A percentile compares a stretch with the other conserved stretches of the same genome.
Conservation (phyloP, 202 grass and related monocot species). For the Cymbopogon flexuosus region DNA sequence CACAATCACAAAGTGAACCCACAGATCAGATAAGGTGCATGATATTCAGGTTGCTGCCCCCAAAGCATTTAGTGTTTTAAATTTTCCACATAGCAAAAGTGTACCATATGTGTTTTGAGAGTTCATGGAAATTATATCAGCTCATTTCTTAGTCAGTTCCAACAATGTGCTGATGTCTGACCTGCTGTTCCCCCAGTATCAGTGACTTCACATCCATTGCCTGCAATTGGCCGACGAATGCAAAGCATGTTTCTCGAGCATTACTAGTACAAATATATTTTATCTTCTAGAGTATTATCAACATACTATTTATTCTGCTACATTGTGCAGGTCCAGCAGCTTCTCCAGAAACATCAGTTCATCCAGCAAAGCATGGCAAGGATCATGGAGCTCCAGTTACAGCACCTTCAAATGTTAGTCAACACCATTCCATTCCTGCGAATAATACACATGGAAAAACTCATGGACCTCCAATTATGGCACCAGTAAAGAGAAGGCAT, state of each 20-base stretch:
- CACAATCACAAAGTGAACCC: neutral
- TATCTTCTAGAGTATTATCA: slow-evolving; percentile 11
- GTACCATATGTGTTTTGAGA: slow-evolving; percentile 1
- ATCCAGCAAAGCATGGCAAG: slow-evolving; percentile 38
- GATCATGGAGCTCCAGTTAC: slow-evolving; percentile 33
- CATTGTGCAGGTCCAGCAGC: slow-evolving; percentile 35
- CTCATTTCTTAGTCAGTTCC: slow-evolving; percentile 9
- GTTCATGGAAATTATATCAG: slow-evolving; percentile 2
- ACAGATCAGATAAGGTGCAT: neutral
- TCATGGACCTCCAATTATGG: slow-evolving; percentile 29
- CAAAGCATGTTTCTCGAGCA: slow-evolving; percentile 23
- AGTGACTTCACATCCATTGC: slow-evolving; percentile 21
- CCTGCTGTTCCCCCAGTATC: slow-evolving; percentile 31
- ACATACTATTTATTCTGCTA: slow-evolving; percentile 17
- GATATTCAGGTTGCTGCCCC: neutral
- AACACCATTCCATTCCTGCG: slow-evolving; percentile 28
- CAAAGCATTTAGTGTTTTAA: slow-evolving; percentile 13
- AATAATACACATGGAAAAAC: slow-evolving; percentile 42
- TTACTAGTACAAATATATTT: neutral
- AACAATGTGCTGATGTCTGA: slow-evolving; percentile 15
- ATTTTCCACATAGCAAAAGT: slow-evolving; percentile 24
- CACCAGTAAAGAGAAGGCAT: slow-evolving; percentile 41
- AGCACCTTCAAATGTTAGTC: slow-evolving; percentile 37
- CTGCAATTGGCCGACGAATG: slow-evolving; percentile 21
- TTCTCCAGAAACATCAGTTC: slow-evolving; percentile 35